Conservation (phyloP, 1,284 basidiomycete genomes). For the Omphalotus olearius region DNA sequence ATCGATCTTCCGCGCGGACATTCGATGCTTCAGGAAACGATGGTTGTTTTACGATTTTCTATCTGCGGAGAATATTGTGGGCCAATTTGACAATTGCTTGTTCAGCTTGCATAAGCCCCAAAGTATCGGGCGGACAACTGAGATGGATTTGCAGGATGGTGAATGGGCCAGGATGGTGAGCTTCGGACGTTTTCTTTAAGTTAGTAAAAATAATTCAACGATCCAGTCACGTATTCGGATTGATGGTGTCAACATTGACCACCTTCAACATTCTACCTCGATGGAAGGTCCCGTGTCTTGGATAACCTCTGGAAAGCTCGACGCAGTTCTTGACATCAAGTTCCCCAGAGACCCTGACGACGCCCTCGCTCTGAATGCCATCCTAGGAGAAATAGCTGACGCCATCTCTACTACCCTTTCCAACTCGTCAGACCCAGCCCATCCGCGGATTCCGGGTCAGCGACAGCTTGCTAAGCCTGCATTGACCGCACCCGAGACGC, state of each 20-base stretch:
- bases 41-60: constrained; percentile 96
- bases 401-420: constrained; percentile 66
- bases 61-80: constrained; percentile 90
- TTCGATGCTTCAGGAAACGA: constrained; percentile 83
- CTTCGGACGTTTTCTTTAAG: constrained; percentile 6
- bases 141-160: constrained; percentile 76
- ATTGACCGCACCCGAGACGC: constrained; percentile 63
- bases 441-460: constrained; percentile 84
- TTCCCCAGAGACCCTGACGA: constrained; percentile 84
- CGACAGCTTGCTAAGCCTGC: constrained; percentile 85
- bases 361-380: constrained; percentile 78
- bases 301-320: constrained; percentile 95
- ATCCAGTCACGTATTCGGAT: constrained; percentile 84
- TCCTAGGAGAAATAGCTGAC: constrained; percentile 89
- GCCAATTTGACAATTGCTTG: constrained; percentile 96
- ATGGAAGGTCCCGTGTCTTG: constrained; percentile 91
- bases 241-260: constrained; percentile 96
- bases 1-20: constrained; percentile 93
- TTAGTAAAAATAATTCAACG: constrained; percentile 7
- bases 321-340: constrained; percentile 96
- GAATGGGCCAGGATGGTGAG: constrained; percentile 88
- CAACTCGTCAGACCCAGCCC: constrained; percentile 28
- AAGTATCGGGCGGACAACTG: constrained; percentile 87
- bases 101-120: constrained; percentile 97
- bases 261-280: constrained; percentile 83